Evolutionary conservation across 2,329 filamentous ascomycete genomes (phyloP), one percentile per base, ranked within the genome.

Genomic region (Apiospora sp.): DNA sequence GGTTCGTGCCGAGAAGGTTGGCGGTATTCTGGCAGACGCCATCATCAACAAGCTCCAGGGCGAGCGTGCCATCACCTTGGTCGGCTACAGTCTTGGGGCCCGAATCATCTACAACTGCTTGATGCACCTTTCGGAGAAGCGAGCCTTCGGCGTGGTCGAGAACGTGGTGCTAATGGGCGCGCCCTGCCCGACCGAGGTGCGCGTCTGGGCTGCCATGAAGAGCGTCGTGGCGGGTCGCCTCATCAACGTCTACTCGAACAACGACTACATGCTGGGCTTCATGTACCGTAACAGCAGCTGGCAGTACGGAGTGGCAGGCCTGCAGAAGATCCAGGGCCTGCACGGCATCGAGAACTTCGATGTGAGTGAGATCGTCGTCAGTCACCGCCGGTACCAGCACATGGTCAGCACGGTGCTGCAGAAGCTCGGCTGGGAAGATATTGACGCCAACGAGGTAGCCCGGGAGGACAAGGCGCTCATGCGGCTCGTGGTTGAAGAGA

Each of bases 201-300:
- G 88, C 10, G 91, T 93, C 71, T 98, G 96, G 95, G 87, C 92
- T 41, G 87, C 90, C 7, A 88, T 98, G 79, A 91, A 93, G 75
- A 92, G 90, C 73, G 93, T 96, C 2, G 94, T 97, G 4, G 88
- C 91, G 54, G 95, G 95, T 0, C 90, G 95, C 30, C 86, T 98
- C n/a, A 88, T 98, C 79, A 98, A 98, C 77, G 94, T 96, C 4
- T 98, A 92, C 81, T 97, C 94, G 0, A 91, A 92, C 70, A 93
- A 94, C 67, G 96, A 98, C 81, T 95, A 94, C 76, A 91, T 98
- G 34, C 90, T 98, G 2, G 95, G 91, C 0, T 97, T 98, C 80
- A 86, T 98, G 51, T 97, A 96, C 81, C 92, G 96, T 69, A 94
- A 91, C 3, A 94, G 93, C 71, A 94, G 92, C 76, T 89, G 96